Base-by-base conservation (phyloP, 805 yeast species). In the Kluyveromyces siamensis region DNA sequence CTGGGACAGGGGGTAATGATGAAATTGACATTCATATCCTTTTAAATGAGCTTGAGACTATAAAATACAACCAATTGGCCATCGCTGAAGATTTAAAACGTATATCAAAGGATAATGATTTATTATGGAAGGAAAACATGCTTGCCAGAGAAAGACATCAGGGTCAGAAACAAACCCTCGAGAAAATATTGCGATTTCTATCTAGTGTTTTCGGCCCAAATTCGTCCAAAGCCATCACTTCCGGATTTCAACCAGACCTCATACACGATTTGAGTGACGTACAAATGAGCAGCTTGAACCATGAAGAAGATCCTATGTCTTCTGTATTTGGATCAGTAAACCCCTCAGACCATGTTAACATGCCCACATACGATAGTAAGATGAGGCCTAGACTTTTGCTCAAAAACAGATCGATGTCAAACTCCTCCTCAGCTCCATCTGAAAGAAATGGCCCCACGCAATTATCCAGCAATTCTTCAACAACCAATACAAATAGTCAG, bases 111-210 rank as follows among this genome's bases (percentile, higher is more conserved):
- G 98, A 93, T 62, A 93, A 91, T 68, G 91, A 87, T 62, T 66
- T 87, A 58, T 68, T 93, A 41, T 93, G 99, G 99, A 83, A 84
- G 52, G 98, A 93, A 62, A 84, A 88, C 59, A 82, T 76, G 62
- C 69, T 81, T 50, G 83, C 91, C 6, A 74, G 97, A 47, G 97
- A 91, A 63, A 78, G 90, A 54, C 87, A 90, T 65, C 80, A 84
- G 57, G 75, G 82, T 35, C 98, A 93, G 63, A 81, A 91, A 39
- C 91, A 86, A 53, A 87, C 96, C 19, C 72, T 93, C 48, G 95
- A 89, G 54, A 84, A 87, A 54, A 91, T 93, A 45, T 68, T 93
- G 58, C 79, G 93, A 56, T 91, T 93, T 55, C 72, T 93, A 58
- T 95, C 96, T 2, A 79, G 90, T 6, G 76, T 91, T 40, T 45